phyloP scores from a whole-genome alignment of 306 rosid genomes.

The Abrus pulchellus region DNA sequence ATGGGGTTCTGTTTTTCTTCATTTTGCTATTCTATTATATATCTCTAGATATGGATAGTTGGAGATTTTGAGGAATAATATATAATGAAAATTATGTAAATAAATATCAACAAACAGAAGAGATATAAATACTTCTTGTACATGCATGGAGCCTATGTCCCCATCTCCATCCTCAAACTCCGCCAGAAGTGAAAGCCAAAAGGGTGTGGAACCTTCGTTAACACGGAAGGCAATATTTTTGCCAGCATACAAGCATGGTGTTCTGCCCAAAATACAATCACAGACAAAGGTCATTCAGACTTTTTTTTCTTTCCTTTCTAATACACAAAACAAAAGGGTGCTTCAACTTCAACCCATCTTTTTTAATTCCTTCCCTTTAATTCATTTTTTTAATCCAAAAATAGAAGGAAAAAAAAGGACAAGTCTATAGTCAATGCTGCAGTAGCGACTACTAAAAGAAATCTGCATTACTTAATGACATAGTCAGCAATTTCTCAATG shows the following conservation, averaged over 20 bases:
- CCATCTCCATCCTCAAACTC: slow-evolving; percentile 92
- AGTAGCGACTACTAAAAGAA: not conserved
- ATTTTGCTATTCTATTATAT: not conserved
- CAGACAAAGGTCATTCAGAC: slow-evolving; percentile 9
- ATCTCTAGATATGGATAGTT: not conserved
- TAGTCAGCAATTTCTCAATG: not conserved
- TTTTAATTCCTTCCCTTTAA: not conserved
- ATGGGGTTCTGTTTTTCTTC: not conserved
- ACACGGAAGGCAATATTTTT: slow-evolving; percentile 79
- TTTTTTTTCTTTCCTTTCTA: slow-evolving; percentile 5
- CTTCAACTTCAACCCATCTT: not conserved
- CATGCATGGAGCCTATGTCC: slow-evolving; percentile 82
- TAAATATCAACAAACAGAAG: slow-evolving; percentile 18
- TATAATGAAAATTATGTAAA: slow-evolving; percentile 11
- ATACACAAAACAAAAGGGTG: not conserved
- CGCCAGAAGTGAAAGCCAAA: slow-evolving; percentile 81
- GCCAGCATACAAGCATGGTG: slow-evolving; percentile 77
- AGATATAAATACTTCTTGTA: slow-evolving; percentile 64
- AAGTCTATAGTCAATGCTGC: not conserved
- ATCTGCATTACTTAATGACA: not conserved
- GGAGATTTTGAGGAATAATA: not conserved
- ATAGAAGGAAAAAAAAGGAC: not conserved
- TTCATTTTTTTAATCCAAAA: not conserved
- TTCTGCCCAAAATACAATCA: slow-evolving; percentile 52
- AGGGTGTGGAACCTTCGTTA: slow-evolving; percentile 91